A percentile compares a stretch with the other conserved stretches of the same genome.
These are phyloP conservation scores for Powellomyces hirtus DNA, from an alignment of 192 early-diverging fungal species.

Conservation along the genomic window DNA sequence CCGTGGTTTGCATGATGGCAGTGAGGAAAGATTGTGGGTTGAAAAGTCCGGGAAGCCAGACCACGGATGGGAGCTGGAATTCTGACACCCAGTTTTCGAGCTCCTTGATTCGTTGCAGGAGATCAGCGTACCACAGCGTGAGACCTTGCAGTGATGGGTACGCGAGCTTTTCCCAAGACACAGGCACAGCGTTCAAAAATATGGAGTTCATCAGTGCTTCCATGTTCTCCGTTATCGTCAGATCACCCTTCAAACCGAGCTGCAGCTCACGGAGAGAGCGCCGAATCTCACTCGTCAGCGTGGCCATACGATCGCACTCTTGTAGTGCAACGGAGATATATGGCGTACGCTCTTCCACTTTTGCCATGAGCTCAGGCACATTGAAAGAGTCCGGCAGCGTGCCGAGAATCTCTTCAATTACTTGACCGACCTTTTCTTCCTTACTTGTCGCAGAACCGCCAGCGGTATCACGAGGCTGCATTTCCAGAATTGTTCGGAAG, in stretches of 20 bases:
- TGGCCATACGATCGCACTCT: conserved; percentile 65
- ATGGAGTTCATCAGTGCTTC: conserved; percentile 61
- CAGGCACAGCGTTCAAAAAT: conserved; percentile 59
- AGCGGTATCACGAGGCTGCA: conserved; percentile 60
- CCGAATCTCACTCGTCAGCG: conserved; percentile 58
- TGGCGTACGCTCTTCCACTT: conserved; percentile 64
- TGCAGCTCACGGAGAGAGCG: conserved; percentile 61
- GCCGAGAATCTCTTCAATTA: conserved; percentile 60
- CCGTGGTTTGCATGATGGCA: conserved; percentile 69
- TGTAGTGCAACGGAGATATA: conserved; percentile 67
- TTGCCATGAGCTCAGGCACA: conserved; percentile 58
- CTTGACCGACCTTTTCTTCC: conserved; percentile 61
- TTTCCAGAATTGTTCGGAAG: conserved; percentile 68
- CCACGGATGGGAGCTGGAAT: conserved; percentile 60
- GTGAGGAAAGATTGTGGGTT: conserved; percentile 72
- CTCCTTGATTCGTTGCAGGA: conserved; percentile 63
- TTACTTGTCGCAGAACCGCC: conserved; percentile 57
- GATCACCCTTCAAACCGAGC: conserved; percentile 62
- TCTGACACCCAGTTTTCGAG: conserved; percentile 64
- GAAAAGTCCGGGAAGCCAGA: conserved; percentile 63
- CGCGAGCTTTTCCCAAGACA: conserved; percentile 61
- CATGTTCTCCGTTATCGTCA: conserved; percentile 67
- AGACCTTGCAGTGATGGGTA: conserved; percentile 61
- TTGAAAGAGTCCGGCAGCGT: conserved; percentile 60
- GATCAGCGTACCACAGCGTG: conserved; percentile 58